These are phyloP conservation scores for Pelagophyceae sp. DNA, from an alignment of 352 stramenopile species.

Conservation along the genomic window DNA sequence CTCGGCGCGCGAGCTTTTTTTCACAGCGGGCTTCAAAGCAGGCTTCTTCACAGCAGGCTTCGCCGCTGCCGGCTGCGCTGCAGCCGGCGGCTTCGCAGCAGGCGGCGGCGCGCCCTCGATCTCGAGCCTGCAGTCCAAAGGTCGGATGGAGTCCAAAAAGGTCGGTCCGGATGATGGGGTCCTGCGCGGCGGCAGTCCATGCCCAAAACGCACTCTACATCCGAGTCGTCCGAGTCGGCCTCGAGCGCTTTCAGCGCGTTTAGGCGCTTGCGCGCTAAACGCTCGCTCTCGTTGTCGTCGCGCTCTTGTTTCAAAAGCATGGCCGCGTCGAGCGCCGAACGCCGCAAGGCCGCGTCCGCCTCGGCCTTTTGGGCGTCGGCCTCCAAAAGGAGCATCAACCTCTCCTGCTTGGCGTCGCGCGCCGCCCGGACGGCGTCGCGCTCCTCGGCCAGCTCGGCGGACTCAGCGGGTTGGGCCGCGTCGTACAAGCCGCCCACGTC, in stretches of 20 bases:
- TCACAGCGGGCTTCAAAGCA: not conserved
- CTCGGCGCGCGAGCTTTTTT: not conserved
- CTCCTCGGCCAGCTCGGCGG: not conserved
- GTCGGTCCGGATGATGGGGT: no score
- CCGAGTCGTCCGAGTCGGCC: not conserved
- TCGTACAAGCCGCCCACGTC: not conserved
- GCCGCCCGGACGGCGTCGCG: not conserved
- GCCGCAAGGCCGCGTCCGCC: not conserved
- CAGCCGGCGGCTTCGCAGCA: not conserved
- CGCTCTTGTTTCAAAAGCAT: not conserved
- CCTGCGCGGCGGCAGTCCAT: no score
- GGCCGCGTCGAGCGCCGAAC: not conserved
- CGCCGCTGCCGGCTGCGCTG: not conserved
- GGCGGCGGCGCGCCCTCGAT: slow-evolving; percentile 4
- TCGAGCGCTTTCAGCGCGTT: no score
- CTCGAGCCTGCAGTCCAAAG: slow-evolving; percentile 6
- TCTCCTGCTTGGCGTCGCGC: not conserved
- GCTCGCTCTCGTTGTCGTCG: no score
- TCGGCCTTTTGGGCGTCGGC: not conserved
- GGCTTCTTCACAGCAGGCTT: no score
- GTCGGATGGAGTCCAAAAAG: no score
- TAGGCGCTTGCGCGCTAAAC: no score
- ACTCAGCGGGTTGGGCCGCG: not conserved
- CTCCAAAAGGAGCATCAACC: not conserved
- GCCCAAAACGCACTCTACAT: not conserved